A percentile compares a stretch with the other conserved stretches of the same genome.
These are phyloP conservation scores for Lepiota brunneoincarnata DNA, from an alignment of 768 basidiomycete genomes.

Conservation along the genomic window DNA sequence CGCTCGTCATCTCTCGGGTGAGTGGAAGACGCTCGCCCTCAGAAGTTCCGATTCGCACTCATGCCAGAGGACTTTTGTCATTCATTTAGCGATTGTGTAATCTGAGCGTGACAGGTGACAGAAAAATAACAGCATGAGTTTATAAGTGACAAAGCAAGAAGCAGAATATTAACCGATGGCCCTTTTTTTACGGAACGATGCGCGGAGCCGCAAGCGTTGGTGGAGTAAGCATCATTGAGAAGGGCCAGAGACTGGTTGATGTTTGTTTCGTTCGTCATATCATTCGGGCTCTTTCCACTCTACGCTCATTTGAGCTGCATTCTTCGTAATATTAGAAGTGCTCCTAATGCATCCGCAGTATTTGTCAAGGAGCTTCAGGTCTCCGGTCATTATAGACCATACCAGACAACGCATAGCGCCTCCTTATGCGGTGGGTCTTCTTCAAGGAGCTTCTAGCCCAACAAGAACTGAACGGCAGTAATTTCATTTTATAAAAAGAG, in stretches of 20 bases:
- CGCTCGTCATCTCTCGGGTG: too few relatives aligned
- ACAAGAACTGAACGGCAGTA: neutral
- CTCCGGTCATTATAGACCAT: neutral
- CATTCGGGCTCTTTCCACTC: neutral
- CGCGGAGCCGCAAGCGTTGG: constrained; percentile 6
- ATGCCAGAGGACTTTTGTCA: neutral
- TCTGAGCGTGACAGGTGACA: neutral
- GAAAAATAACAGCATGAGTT: neutral
- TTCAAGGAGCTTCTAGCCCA: neutral
- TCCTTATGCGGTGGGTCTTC: neutral
- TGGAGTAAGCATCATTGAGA: neutral
- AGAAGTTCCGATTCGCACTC: constrained; percentile 4
- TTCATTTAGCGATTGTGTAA: constrained; percentile 1
- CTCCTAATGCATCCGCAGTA: neutral
- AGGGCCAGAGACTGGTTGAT: constrained; percentile 1
- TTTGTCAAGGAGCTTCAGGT: neutral
- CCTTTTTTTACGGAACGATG: neutral
- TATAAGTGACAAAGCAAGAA: constrained; percentile 6
- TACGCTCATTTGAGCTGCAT: neutral
- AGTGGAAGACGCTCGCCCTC: too few relatives aligned
- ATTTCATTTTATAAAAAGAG: neutral
- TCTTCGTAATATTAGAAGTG: neutral
- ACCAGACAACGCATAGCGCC: neutral
- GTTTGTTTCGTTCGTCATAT: neutral
- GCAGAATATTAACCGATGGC: neutral